phyloP scores from a whole-genome alignment of 2,329 filamentous ascomycete genomes.

The Chaetomiaceae sp. region DNA sequence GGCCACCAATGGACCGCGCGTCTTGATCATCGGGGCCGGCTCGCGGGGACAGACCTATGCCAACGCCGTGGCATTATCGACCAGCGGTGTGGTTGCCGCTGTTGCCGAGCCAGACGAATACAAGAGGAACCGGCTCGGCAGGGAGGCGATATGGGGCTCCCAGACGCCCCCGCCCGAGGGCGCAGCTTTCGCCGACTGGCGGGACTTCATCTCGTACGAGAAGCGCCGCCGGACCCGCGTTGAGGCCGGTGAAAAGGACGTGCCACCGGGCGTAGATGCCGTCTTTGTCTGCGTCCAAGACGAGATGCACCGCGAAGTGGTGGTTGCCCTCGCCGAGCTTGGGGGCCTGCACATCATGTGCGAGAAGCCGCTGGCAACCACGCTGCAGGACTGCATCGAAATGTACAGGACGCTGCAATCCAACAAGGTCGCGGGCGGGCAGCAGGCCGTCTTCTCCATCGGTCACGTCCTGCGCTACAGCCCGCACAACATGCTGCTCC shows the following conservation, averaged over 20 bases:
- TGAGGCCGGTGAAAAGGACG: conserved; percentile 42
- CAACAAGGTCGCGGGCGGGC: conserved; percentile 29
- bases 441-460: conserved; percentile 68
- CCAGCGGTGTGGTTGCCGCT: conserved; percentile 65
- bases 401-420: conserved; percentile 60
- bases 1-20: conserved; percentile 47
- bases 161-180: conserved; percentile 45
- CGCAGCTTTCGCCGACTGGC: conserved; percentile 70
- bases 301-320: conserved; percentile 79
- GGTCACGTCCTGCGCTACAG: conserved; percentile 93
- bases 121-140: conserved; percentile 69
- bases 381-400: conserved; percentile 68
- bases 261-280: conserved; percentile 56
- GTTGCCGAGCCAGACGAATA: conserved; percentile 77
- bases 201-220: conserved; percentile 72
- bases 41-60: conserved; percentile 74
- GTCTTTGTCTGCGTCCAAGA: conserved; percentile 70
- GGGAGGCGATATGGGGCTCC: conserved; percentile 66
- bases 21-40: conserved; percentile 79
- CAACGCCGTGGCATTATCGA: conserved; percentile 58
- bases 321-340: conserved; percentile 66
- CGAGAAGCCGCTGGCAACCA: conserved; percentile 88
- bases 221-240: conserved; percentile 51
- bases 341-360: conserved; percentile 77
- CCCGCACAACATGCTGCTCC: conserved; percentile 82